These are phyloP conservation scores for Cardamine occulta DNA, from an alignment of 345 rosid genomes.

Conservation along the genomic window DNA sequence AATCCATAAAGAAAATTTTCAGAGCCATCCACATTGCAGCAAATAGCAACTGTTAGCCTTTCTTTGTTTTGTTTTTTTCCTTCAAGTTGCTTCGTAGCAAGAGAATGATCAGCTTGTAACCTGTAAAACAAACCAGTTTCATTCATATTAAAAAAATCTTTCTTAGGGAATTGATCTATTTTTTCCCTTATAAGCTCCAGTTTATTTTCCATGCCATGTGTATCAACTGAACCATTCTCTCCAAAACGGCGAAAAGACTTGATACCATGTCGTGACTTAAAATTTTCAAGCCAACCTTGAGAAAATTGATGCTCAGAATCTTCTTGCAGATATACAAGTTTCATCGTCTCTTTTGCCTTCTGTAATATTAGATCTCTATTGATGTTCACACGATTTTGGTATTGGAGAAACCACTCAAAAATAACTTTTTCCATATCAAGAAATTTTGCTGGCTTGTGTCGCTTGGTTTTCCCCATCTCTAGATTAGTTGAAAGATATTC, in stretches of 20 bases:
- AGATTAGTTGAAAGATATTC: too few relatives aligned
- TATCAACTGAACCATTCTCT: too few relatives aligned
- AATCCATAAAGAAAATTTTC: background rate
- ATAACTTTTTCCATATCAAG: constrained; percentile 11
- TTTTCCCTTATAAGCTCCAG: background rate
- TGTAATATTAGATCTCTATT: background rate
- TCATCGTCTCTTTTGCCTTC: background rate
- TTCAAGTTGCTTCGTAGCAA: constrained; percentile 15
- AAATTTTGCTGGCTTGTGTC: background rate
- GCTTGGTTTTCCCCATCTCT: background rate
- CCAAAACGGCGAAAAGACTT: too few relatives aligned
- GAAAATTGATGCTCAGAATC: background rate
- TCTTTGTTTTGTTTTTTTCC: constrained; percentile 3
- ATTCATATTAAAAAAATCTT: background rate
- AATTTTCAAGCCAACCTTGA: constrained; percentile 18
- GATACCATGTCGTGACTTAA: constrained; percentile 17
- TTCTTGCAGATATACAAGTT: background rate
- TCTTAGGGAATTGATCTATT: background rate
- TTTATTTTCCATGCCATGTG: too few relatives aligned
- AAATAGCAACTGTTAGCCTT: background rate
- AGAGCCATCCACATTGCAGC: background rate
- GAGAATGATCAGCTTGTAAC: constrained; percentile 23
- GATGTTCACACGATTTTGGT: constrained; percentile 19
- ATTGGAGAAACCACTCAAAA: constrained; percentile 17
- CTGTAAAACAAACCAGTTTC: constrained; percentile 11